Percentiles rank a stretch among this genome's conserved stretches.
Conservation (phyloP, 495 filamentous ascomycete genomes). For the Mytilinidion resinicola region DNA sequence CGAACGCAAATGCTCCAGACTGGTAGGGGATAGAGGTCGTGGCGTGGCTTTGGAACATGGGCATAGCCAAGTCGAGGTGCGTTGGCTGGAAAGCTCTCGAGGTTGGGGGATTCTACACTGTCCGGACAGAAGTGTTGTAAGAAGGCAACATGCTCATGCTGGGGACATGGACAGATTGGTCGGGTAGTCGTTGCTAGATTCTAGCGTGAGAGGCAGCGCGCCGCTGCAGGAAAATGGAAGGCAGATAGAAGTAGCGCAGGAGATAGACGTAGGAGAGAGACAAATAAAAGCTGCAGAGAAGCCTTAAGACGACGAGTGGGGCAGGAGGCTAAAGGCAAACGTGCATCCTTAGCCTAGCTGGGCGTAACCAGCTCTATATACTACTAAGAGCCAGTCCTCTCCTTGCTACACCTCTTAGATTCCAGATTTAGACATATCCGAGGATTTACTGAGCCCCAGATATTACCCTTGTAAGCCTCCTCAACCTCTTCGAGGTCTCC, state of each 20-base stretch:
- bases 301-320: background rate
- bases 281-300: background rate
- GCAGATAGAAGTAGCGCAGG: background rate
- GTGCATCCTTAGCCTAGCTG: background rate
- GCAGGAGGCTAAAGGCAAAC: background rate
- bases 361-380: background rate
- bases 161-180: constrained; percentile 25
- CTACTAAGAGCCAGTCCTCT: no score
- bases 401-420: no score
- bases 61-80: constrained; percentile 30
- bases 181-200: constrained; percentile 27
- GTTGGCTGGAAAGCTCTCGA: constrained; percentile 23
- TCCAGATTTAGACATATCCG: no score
- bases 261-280: background rate
- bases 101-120: constrained; percentile 11
- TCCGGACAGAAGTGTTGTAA: constrained; percentile 22
- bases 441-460: no score
- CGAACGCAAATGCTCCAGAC: constrained; percentile 28
- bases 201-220: constrained; percentile 11
- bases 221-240: background rate
- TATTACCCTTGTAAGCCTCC: no score
- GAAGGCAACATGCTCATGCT: constrained; percentile 23
- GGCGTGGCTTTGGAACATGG: constrained; percentile 20
- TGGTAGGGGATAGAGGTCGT: constrained; percentile 27
- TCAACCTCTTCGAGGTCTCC: no score